Conservation (phyloP, 1,139 yeast species). For the Geotrichum carabidarum region DNA sequence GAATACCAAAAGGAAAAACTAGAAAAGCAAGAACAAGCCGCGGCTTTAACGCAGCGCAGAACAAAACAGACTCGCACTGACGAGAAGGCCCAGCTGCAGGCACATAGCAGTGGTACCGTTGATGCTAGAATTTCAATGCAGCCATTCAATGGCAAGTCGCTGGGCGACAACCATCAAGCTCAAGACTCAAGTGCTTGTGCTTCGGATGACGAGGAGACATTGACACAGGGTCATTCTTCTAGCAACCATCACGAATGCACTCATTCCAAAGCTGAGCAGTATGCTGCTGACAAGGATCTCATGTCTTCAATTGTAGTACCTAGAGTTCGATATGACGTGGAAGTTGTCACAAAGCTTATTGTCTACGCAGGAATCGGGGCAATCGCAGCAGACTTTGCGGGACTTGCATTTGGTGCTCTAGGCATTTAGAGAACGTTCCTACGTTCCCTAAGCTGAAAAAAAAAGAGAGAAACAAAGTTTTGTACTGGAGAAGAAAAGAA, state of each 20-base stretch:
- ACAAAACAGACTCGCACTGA: too few relatives aligned
- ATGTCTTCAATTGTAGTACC: constrained; percentile 1
- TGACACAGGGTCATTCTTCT: not conserved
- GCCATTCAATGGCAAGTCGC: too few relatives aligned
- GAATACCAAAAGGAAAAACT: constrained; percentile 20
- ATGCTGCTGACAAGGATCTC: not conserved
- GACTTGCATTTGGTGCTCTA: constrained; percentile 21
- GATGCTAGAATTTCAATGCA: too few relatives aligned
- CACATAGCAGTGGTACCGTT: too few relatives aligned
- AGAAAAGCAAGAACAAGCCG: constrained; percentile 14
- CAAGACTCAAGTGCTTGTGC: too few relatives aligned
- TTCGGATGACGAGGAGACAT: too few relatives aligned
- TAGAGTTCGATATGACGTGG: constrained; percentile 59
- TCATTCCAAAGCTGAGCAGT: not conserved
- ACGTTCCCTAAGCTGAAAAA: not conserved
- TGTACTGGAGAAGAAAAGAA: not conserved
- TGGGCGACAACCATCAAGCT: too few relatives aligned
- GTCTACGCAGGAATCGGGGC: constrained; percentile 70
- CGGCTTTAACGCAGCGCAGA: constrained; percentile 21
- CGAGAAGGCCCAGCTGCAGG: too few relatives aligned
- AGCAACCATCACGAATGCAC: not conserved
- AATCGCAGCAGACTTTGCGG: constrained; percentile 26
- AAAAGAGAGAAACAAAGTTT: not conserved
- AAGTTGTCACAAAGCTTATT: constrained; percentile 63
- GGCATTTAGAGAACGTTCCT: constrained; percentile 12